Base-by-base conservation (phyloP, 805 yeast genomes). In the Candida peoriensis region DNA sequence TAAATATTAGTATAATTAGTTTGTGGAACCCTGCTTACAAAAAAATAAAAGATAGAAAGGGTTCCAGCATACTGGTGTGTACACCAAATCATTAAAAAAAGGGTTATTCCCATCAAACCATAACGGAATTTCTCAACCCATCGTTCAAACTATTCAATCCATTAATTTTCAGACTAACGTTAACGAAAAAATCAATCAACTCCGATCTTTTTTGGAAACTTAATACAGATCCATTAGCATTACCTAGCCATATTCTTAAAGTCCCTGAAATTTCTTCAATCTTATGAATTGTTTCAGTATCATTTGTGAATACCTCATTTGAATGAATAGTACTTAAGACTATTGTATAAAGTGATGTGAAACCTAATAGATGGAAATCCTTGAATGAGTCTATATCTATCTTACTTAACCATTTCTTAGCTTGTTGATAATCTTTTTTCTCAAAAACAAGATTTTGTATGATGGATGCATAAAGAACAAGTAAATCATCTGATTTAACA, bases 161-260 rank as follows among this genome's bases (percentile, higher is more conserved):
- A 31, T 51, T 52, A 23, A 54, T 37, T 30, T 42, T 46, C 24
- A 54, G 26, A 21, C 48, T 49, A 15, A 50, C 42, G 28, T 50
- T 47, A 21, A 54, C 54, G 27, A 54, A 54, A 38, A 42, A 57
- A 38, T 59, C 61, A 35, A 60, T 55, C 36, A 60, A 36, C 32
- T 46, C 42, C 3, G 61, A 51, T 47, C 63, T 57, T 34, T 48
- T 46, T 15, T 50, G 47, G 32, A 57, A 50, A 22, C 41, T 44
- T 24, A 60, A 30, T 8, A 41, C 39, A 11, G 54, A 41, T n/a
- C 59, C 61, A 19, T 43, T 40, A 15, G 52, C 41, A 20, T 54
- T 50, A 21, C 65, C 64, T 19, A 58, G 33, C 66, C 66, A 60
- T 2, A 61, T 53, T 46, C 67, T 53, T 16, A 61, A 30, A 10